Evolutionary conservation across 768 basidiomycete species (phyloP), one percentile per base, ranked within the genome.

Genomic region (Boletellus emodensis): DNA sequence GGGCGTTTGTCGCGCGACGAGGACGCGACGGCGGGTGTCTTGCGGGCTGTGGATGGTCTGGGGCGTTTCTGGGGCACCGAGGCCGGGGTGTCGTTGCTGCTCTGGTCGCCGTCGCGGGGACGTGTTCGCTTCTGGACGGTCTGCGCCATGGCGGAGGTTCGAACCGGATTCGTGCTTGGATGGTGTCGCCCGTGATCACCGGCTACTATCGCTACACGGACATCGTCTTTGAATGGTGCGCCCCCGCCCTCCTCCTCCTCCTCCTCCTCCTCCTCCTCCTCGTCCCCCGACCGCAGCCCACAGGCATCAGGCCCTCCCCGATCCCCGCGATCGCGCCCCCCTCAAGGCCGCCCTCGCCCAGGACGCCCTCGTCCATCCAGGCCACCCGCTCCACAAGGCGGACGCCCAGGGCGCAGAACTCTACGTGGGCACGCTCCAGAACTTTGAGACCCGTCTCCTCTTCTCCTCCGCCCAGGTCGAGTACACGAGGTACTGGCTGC

Each of bases 151-250:
- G 24, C 11, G 28, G 14, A 6, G 30, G 15, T 22, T 18, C 44
- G 22, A 40, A 49, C 55, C 60, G 13, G 48, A 46, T 46, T 33
- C 12, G 55, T 37, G 35, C 38, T 56, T 51, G 53, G 12, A 67
- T 68, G 67, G 68, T 69, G 37, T 66, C 68, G 24, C 71, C 77
- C 5, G 73, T 80, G 5, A 67, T 83, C 43, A 83, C 78, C 51
- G 88, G 88, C 13, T 91, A 85, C 61, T 91, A 90, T 64, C 74
- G 91, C 46, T 92, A 86, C 63, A 89, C 89, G 0, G 90, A 94
- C 67, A 84, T 93, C 46, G 85, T 82, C 78, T 91, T 83, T 49
- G 84, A 90, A 64, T 90, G 85, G 89, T 85, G 59, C 56, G 60
- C 18, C n/a, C 48, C 7, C 4, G 30, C 30, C 24, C 6, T 33